phyloP scores from a whole-genome alignment of 139 green algal genomes.

The Tetraselmis chui region DNA sequence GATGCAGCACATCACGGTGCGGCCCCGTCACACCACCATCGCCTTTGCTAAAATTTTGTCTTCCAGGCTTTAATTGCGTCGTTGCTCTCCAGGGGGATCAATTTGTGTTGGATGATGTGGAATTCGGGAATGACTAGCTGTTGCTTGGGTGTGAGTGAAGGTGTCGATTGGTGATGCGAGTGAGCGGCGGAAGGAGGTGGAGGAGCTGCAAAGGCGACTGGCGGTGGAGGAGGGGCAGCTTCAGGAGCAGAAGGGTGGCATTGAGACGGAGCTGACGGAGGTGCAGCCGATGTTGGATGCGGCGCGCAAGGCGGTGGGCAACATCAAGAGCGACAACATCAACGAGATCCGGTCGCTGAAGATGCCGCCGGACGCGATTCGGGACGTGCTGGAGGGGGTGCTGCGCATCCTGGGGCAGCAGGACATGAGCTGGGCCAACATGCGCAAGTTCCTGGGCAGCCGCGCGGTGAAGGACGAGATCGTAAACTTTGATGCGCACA shows the following conservation, averaged over 20 bases:
- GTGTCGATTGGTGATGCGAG: slow-evolving; percentile 38
- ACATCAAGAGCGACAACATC: slow-evolving; percentile 78
- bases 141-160: too few species aligned
- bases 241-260: slow-evolving; percentile 20
- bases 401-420: slow-evolving; percentile 57
- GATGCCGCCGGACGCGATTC: slow-evolving; percentile 52
- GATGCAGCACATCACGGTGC: slow-evolving; percentile 48
- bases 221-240: slow-evolving; percentile 45
- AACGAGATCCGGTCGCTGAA: slow-evolving; percentile 77
- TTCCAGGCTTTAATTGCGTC: too few species aligned
- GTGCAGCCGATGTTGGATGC: slow-evolving; percentile 74
- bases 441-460: slow-evolving; percentile 74
- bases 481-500: slow-evolving; percentile 72
- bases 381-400: slow-evolving; percentile 73
- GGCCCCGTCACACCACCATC: neutral
- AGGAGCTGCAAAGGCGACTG: slow-evolving; percentile 50
- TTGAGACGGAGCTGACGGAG: slow-evolving; percentile 63
- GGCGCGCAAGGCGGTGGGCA: slow-evolving; percentile 59
- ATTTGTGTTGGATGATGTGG: slow-evolving; percentile 10
- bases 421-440: slow-evolving; percentile 76
- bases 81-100: neutral
- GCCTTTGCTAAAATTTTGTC: neutral
- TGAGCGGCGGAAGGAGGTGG: slow-evolving; percentile 49
- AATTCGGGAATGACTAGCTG: slow-evolving; percentile 1
- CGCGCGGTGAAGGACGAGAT: slow-evolving; percentile 54